Percentiles rank a stretch among this genome's conserved stretches.
Conservation (phyloP, 257 asterid genomes). For the Gynochthodes officinalis region DNA sequence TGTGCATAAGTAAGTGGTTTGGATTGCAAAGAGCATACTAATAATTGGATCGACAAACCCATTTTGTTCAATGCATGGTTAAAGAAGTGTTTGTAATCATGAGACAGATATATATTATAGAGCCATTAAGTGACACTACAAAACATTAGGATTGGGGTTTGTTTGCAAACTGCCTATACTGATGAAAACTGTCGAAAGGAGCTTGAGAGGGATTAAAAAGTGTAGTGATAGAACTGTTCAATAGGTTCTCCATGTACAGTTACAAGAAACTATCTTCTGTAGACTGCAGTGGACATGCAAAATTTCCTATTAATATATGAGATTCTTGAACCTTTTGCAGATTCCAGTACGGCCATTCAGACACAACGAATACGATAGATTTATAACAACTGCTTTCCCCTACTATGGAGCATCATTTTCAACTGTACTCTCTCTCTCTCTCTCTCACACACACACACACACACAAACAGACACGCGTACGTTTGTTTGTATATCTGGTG, state of each 20-base stretch:
- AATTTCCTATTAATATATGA: background rate
- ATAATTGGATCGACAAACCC: background rate
- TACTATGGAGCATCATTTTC: constrained; percentile 89
- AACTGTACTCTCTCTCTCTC: constrained; percentile 41
- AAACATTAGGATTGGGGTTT: background rate
- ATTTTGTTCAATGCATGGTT: background rate
- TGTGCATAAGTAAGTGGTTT: background rate
- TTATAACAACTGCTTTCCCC: constrained; percentile 84
- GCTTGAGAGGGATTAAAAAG: background rate
- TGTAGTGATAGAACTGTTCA: background rate
- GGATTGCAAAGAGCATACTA: background rate
- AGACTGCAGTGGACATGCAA: background rate
- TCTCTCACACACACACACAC: constrained; percentile 8
- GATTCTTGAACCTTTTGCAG: constrained; percentile 36
- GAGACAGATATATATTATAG: background rate
- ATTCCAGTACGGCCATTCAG: constrained; percentile 95
- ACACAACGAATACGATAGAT: constrained; percentile 90
- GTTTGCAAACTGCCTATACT: background rate
- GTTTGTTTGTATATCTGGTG: background rate
- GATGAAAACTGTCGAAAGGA: background rate
- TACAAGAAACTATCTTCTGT: background rate
- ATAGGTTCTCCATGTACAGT: background rate
- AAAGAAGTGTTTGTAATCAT: background rate
- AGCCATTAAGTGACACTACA: background rate
- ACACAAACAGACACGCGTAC: background rate